Evolutionary conservation across 116 monocot species (phyloP), one percentile per base, ranked within the genome.

Genomic region (Papilionanthe hybrid): DNA sequence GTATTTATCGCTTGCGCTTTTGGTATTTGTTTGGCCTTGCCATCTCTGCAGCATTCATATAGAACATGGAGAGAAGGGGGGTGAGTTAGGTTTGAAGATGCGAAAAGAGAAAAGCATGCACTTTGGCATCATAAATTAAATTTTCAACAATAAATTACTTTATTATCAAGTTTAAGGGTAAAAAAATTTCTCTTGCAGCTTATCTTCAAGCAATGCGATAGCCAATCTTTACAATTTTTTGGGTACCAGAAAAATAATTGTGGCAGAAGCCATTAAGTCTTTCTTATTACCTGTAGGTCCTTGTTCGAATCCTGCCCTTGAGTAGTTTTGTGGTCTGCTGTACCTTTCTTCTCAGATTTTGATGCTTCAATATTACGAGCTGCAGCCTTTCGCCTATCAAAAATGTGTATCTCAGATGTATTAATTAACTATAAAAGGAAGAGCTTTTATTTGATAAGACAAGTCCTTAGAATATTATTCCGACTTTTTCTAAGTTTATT

Each of bases 301-400:
- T n/a, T 81, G 76, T 82, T 81, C 41, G 83, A 81, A 83, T 91
- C 85, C 72, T 74, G 79, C 30, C 55, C 73, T 47, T 67, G 66
- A 63, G 71, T n/a, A 69, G 74, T 76, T 81, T 85, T 85, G 69
- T 72, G 75, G 25, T 82, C 81, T 82, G 79, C 78, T 60, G 81
- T 53, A 41, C 60, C 79, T 63, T 72, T 76, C 15, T 81, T 80
- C 65, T 79, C 89, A 83, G 87, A 82, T 69, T 86, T 79, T 72
- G 83, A 75, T 82, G 72, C 89, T 20, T 78, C 76, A 28, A 83
- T 84, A 55, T 82, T 81, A 67, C 65, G 55, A 81, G 83, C 81
- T 72, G 83, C 89, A 83, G 81, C 82, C 69, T 57, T 88, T 86
- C 88, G 84, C 84, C 92, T 92, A 86, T 81, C 20, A 81, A 53